phyloP scores from a whole-genome alignment of 2,329 filamentous ascomycete genomes.

The Fusarium sp. region DNA sequence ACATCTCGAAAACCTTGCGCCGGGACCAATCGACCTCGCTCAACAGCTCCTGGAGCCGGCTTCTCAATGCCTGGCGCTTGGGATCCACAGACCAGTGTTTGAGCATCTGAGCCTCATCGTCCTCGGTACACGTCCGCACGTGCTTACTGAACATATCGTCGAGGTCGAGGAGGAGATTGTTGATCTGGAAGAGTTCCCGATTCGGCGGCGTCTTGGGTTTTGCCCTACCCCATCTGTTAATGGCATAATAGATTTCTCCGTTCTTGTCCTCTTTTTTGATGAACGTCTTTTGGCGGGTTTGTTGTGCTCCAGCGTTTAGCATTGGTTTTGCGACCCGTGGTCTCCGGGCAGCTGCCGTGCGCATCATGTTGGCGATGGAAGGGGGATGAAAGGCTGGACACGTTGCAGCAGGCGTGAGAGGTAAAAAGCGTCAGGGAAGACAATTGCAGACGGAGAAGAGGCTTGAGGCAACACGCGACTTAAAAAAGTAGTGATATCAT shows the following conservation, averaged over 20 bases:
- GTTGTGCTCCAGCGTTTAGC: not conserved
- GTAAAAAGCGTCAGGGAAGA: not conserved
- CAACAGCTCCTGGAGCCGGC: constrained; percentile 48
- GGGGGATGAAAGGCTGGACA: not conserved
- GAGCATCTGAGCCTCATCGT: constrained; percentile 49
- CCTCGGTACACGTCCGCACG: constrained; percentile 55
- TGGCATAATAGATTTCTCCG: constrained; percentile 44
- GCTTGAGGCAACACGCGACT: not conserved
- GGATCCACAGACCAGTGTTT: constrained; percentile 46
- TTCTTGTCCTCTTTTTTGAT: constrained; percentile 35
- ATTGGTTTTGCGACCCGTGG: constrained; percentile 1
- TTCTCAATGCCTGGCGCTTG: constrained; percentile 37
- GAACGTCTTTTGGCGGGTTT: constrained; percentile 41
- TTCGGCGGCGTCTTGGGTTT: constrained; percentile 20
- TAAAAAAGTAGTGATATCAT: not conserved
- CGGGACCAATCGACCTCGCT: constrained; percentile 43
- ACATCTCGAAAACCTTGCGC: constrained; percentile 39
- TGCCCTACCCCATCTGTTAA: constrained; percentile 29
- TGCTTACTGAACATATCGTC: constrained; percentile 59
- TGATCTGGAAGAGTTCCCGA: constrained; percentile 54
- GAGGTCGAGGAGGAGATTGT: constrained; percentile 62
- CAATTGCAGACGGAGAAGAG: not conserved
- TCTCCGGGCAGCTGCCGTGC: constrained; percentile 6
- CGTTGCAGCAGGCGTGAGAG: not conserved
- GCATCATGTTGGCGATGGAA: constrained; percentile 32